Evolutionary conservation across 345 rosid species (phyloP).

Genomic region (Rhizophora apiculata): DNA sequence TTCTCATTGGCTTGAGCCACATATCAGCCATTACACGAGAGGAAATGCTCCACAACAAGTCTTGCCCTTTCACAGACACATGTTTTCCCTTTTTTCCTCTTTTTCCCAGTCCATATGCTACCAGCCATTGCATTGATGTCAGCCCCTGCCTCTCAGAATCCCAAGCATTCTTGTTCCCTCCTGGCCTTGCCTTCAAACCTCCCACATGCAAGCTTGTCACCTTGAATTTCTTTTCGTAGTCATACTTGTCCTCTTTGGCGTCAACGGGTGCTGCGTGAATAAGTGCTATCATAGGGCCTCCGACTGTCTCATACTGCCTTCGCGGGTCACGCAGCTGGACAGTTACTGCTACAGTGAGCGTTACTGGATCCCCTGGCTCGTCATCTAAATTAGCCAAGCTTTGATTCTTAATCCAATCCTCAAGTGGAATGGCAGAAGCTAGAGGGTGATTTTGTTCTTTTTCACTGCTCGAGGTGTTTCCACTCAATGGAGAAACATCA

Average conservation of each 20-base stretch:
- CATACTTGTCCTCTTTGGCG: slow-evolving; percentile 31
- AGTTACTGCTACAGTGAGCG: slow-evolving; percentile 45
- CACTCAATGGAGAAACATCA: slow-evolving; percentile 50
- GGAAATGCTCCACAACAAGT: slow-evolving; percentile 80
- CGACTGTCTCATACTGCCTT: slow-evolving; percentile 83
- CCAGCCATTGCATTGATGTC: slow-evolving; percentile 88
- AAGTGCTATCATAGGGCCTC: slow-evolving; percentile 62
- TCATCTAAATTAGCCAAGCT: slow-evolving; percentile 21
- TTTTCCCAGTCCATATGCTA: slow-evolving; percentile 67
- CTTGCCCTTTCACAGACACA: slow-evolving; percentile 39
- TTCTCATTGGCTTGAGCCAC: slow-evolving; percentile 92
- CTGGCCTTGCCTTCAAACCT: slow-evolving; percentile 44
- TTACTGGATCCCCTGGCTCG: slow-evolving; percentile 27
- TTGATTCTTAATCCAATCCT: slow-evolving; percentile 53
- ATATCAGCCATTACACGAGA: slow-evolving; percentile 88
- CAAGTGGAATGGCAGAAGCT: slow-evolving; percentile 55
- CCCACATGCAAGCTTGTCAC: slow-evolving; percentile 66
- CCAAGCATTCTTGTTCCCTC: slow-evolving; percentile 46
- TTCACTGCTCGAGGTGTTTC: slow-evolving; percentile 27
- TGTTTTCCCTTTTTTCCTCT: slow-evolving; percentile 52
- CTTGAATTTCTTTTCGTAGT: slow-evolving; percentile 53
- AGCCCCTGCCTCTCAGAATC: slow-evolving; percentile 70
- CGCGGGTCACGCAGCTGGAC: slow-evolving; percentile 82
- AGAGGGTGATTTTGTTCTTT: slow-evolving; percentile 44
- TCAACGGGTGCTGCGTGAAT: slow-evolving; percentile 44